A percentile compares a stretch with the other conserved stretches of the same genome.
Conservation (phyloP, 2,329 filamentous ascomycete species). For the Aspergillus oerlinghausenensis region DNA sequence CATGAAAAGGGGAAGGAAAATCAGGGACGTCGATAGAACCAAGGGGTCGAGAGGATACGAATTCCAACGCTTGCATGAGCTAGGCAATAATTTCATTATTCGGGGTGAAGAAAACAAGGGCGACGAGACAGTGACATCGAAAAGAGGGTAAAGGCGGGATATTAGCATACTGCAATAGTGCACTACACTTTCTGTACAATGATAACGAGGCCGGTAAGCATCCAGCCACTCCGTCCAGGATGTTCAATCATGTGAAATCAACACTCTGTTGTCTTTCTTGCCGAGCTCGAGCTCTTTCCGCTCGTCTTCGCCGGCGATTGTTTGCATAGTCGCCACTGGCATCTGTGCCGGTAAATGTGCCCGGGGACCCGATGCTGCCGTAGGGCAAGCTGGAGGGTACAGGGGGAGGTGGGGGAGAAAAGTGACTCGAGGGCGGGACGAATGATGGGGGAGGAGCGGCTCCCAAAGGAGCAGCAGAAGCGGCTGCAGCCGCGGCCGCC, state of each 20-base stretch:
- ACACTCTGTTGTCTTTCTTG: conserved; percentile 45
- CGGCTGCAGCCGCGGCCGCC: conserved; percentile 24
- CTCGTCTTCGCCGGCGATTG: conserved; percentile 50
- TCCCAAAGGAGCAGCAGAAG: conserved; percentile 21
- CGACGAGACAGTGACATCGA: not conserved
- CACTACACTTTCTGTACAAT: not conserved
- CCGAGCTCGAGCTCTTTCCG: conserved; percentile 46
- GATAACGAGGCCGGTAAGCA: not conserved
- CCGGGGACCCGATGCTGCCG: conserved; percentile 39
- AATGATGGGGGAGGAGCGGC: conserved; percentile 22
- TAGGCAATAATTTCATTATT: not conserved
- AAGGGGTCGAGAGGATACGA: not conserved
- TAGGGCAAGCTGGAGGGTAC: conserved; percentile 39
- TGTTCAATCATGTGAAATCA: conserved; percentile 42
- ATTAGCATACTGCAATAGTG: not conserved
- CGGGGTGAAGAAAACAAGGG: not conserved
- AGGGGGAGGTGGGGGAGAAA: conserved; percentile 31
- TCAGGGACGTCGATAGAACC: not conserved
- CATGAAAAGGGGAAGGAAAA: not conserved
- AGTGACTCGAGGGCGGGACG: conserved; percentile 22
- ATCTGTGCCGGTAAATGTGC: conserved; percentile 46
- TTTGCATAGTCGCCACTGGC: conserved; percentile 49
- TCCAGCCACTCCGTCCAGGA: not conserved
- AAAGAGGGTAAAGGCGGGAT: not conserved
- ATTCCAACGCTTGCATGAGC: not conserved